Conservation (phyloP, 2,329 filamentous ascomycete species). For the Penicillium sp. region DNA sequence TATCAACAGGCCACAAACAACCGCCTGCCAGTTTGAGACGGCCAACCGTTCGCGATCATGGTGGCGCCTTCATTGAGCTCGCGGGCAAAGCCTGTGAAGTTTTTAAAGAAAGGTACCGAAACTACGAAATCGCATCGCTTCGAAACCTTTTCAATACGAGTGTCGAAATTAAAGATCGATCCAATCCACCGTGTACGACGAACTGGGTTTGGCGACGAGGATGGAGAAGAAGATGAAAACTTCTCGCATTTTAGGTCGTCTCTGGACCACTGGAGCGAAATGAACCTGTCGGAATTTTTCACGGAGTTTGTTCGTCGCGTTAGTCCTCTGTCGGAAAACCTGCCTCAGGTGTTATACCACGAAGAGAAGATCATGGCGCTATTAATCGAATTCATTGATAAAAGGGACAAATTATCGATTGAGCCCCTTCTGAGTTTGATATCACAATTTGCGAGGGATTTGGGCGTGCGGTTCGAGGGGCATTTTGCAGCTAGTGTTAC, state of each 20-base stretch:
- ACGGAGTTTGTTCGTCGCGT: slow-evolving; percentile 71
- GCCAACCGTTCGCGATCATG: slow-evolving; percentile 27
- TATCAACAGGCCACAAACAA: slow-evolving; percentile 23
- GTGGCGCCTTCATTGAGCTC: slow-evolving; percentile 58
- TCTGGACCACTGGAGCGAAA: slow-evolving; percentile 82
- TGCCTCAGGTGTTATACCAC: slow-evolving; percentile 89
- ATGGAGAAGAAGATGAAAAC: slow-evolving; percentile 64
- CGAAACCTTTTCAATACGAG: slow-evolving; percentile 85
- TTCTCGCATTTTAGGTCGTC: slow-evolving; percentile 85
- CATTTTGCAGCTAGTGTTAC: slow-evolving; percentile 74
- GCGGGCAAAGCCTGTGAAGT: slow-evolving; percentile 66
- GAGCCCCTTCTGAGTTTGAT: slow-evolving; percentile 86
- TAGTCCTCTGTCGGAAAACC: slow-evolving; percentile 75
- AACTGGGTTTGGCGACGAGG: slow-evolving; percentile 73
- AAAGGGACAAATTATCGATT: slow-evolving; percentile 72
- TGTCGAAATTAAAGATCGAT: slow-evolving; percentile 88
- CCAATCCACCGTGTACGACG: slow-evolving; percentile 85
- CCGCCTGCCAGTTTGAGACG: slow-evolving; percentile 17
- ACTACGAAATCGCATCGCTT: slow-evolving; percentile 83
- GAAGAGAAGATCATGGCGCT: slow-evolving; percentile 78
- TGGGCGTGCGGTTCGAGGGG: slow-evolving; percentile 82
- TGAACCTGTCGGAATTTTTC: slow-evolving; percentile 83
- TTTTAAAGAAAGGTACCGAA: slow-evolving; percentile 62
- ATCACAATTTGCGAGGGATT: slow-evolving; percentile 89
- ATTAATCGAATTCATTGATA: slow-evolving; percentile 71